These are phyloP conservation scores for Meripilus lineatus DNA, from an alignment of 1,284 basidiomycete species.

Conservation along the genomic window DNA sequence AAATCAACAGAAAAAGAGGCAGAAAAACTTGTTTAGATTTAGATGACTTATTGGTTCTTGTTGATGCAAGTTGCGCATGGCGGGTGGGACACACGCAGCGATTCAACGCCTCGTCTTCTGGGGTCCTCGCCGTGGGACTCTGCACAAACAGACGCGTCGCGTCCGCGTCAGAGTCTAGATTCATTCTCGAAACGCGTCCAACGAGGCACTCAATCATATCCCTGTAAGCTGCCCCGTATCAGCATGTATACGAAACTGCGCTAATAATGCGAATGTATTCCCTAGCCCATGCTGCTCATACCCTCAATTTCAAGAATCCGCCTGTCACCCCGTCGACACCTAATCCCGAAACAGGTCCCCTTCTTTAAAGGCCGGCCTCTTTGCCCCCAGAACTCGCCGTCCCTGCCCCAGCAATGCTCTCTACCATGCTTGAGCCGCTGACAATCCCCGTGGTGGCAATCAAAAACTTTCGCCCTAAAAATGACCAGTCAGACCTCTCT, in stretches of 20 bases:
- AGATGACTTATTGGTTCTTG: no score
- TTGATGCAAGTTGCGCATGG: no score
- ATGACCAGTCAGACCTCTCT: constrained; percentile 1
- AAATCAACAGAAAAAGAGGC: no score
- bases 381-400: constrained; percentile 21
- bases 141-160: constrained; percentile 18
- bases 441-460: constrained; percentile 88
- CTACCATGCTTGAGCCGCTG: constrained; percentile 69
- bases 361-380: constrained; percentile 31
- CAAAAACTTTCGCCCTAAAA: constrained; percentile 73
- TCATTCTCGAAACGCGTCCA: constrained; percentile 3
- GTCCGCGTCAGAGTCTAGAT: constrained; percentile 13
- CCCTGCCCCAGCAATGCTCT: constrained; percentile 54
- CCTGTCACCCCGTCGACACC: no score
- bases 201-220: no score
- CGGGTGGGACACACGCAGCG: no score
- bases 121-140: constrained; percentile 12
- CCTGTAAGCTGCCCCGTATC: no score
- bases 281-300: neutral
- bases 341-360: no score
- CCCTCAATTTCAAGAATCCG: no score
- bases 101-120: no score
- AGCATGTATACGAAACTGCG: no score
- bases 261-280: neutral
- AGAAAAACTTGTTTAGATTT: no score